Evolutionary conservation across 495 filamentous ascomycete genomes (phyloP), one percentile per base, ranked within the genome.

Genomic region (Rhizodiscina lignyota): DNA sequence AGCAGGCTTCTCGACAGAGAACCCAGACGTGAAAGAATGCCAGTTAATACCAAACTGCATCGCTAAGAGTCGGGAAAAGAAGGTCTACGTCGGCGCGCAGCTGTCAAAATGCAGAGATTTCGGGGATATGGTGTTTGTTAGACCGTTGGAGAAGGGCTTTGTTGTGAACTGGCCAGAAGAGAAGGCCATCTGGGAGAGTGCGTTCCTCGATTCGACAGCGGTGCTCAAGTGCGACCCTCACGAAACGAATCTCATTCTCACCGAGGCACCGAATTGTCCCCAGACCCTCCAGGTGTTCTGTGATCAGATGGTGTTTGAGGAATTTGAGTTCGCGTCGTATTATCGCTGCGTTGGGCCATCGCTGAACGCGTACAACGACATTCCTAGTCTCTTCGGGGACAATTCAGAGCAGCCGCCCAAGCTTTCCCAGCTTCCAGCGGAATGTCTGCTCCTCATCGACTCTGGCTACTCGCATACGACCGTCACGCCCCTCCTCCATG

Each of bases 291-390:
- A 94, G 56, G 72, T 70, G 13, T 85, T 94, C 50, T 83, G 82
- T 39, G 89, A 96, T 52, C 83, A 99, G 62, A 83, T 99, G 51
- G 70, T 94, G 0, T 96, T 96, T 62, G 89, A 99, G 51, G 86
- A 96, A 52, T 96, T 85, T 64, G 83, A 83, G n/a, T 96, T 96
- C 56, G 70, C 78, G 13, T 74, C 75, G 31, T 93, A 91, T 55
- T 76, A 73, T 38, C 68, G 89, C 32, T 76, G 67, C 45, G 55
- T 82, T 38, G 77, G 78, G 78, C 10, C 33, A 15, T 5, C 33
- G 17, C 33, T 24, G 8, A 21, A 35, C n/a, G 21, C 21, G n/a
- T 24, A 35, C 17, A 35, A 35, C 33, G 17, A 17, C 23, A 5
- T 32, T 6, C 5, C 26, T 15, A 11, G 8, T 10, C 27, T 37